phyloP scores from a whole-genome alignment of 192 early-diverging fungal genomes.

The Polychytrium aggregatum region DNA sequence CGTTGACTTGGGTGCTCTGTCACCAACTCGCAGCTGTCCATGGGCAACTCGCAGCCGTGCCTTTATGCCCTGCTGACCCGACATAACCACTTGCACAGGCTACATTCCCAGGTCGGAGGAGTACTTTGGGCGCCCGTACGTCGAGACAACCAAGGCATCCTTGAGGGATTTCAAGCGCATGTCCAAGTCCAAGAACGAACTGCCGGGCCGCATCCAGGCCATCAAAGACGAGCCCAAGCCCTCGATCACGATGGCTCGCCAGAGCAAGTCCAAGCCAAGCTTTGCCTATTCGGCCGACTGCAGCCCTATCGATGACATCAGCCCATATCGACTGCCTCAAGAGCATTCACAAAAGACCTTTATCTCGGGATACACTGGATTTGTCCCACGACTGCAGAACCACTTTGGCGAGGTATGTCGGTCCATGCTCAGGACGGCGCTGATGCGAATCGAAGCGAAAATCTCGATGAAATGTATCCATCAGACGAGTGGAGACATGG shows the following conservation, averaged over 20 bases:
- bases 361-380: slow-evolving; percentile 46
- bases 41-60: no score
- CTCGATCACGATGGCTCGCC: not conserved
- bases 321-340: slow-evolving; percentile 36
- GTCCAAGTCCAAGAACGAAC: slow-evolving; percentile 30
- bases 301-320: slow-evolving; percentile 30
- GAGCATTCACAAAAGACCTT: slow-evolving; percentile 43
- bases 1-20: no score
- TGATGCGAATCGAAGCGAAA: no score
- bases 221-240: slow-evolving; percentile 6
- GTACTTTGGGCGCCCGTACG: slow-evolving; percentile 44
- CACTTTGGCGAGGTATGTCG: slow-evolving; percentile 45
- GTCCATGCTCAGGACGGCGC: no score
- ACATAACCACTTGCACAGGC: slow-evolving; percentile 10
- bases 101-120: slow-evolving; percentile 45
- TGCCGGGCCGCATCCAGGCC: slow-evolving; percentile 30
- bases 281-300: slow-evolving; percentile 21
- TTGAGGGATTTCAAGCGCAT: slow-evolving; percentile 35
- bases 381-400: slow-evolving; percentile 43
- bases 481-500: no score
- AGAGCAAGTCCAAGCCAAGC: slow-evolving; percentile 13
- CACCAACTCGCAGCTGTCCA: no score
- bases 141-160: slow-evolving; percentile 38
- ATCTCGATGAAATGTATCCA: no score
- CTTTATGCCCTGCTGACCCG: not conserved